phyloP scores from a whole-genome alignment of 768 basidiomycete genomes.

The Sistotremastrum suecicum region DNA sequence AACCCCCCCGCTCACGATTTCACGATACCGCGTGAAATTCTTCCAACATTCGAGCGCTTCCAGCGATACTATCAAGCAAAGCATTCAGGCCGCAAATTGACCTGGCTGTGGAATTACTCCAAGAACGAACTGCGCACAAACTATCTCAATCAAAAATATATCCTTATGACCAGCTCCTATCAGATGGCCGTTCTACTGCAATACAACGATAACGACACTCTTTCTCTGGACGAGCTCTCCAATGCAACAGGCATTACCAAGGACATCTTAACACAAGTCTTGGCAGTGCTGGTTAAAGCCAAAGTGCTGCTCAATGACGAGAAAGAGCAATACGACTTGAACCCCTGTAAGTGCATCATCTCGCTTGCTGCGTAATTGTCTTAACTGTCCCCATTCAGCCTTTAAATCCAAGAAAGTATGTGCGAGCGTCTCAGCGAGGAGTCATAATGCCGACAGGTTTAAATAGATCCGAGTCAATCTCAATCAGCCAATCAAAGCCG shows the following conservation, averaged over 20 bases:
- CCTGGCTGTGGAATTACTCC: conserved; percentile 97
- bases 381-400: not conserved
- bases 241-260: conserved; percentile 70
- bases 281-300: conserved; percentile 63
- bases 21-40: conserved; percentile 76
- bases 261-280: conserved; percentile 40
- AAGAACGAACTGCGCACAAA: conserved; percentile 94
- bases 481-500: conserved; percentile 87
- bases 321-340: conserved; percentile 81
- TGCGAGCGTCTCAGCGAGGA: conserved; percentile 9
- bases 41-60: conserved; percentile 82
- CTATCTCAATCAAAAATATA: conserved; percentile 89
- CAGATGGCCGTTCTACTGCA: conserved; percentile 92
- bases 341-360: conserved; percentile 39
- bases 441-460: conserved; percentile 39
- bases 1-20: conserved; percentile 75
- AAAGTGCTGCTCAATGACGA: conserved; percentile 85
- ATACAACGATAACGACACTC: conserved; percentile 83
- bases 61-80: conserved; percentile 86
- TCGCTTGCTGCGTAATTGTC: not conserved
- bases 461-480: conserved; percentile 90
- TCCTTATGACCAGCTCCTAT: conserved; percentile 87
- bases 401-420: conserved; percentile 19
- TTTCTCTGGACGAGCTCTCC: conserved; percentile 68
- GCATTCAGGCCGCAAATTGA: conserved; percentile 88